A percentile compares a stretch with the other conserved stretches of the same genome.
phyloP scores from a whole-genome alignment of 306 rosid species.

The Acacia confusa region DNA sequence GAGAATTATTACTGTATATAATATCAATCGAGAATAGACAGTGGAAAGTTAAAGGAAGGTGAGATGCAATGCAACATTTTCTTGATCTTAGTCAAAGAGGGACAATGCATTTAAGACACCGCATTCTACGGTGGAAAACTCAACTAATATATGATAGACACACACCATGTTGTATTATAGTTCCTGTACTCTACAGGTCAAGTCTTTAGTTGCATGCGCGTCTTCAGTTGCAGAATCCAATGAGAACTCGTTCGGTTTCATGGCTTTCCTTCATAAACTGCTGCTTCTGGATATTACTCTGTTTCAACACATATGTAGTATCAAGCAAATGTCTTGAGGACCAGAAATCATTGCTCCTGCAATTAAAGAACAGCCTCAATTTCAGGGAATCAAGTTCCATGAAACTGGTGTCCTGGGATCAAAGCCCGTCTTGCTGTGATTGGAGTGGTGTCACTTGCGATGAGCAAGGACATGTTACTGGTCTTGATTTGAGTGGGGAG shows the following conservation, averaged over 20 bases:
- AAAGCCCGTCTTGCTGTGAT: background rate
- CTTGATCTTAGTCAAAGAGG: background rate
- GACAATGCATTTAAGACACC: background rate
- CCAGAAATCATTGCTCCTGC: slow-evolving; percentile 38
- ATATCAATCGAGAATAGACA: background rate
- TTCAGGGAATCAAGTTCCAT: background rate
- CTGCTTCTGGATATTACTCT: background rate
- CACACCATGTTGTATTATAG: too few relatives aligned
- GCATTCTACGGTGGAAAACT: too few relatives aligned
- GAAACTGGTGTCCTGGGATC: background rate
- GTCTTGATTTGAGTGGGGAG: slow-evolving; percentile 13
- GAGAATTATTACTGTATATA: background rate
- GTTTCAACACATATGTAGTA: background rate
- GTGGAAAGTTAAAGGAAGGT: background rate
- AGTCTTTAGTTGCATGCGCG: background rate
- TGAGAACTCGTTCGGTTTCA: background rate
- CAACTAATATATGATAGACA: too few relatives aligned
- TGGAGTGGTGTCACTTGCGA: background rate
- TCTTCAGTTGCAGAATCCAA: background rate
- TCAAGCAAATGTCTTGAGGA: slow-evolving; percentile 25
- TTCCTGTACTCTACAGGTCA: too few relatives aligned
- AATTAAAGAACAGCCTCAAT: slow-evolving; percentile 35
- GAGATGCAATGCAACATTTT: background rate
- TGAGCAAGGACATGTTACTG: slow-evolving; percentile 14
- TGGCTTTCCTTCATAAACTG: background rate